Evolutionary conservation across 2,329 filamentous ascomycete genomes (phyloP), one percentile per base, ranked within the genome.

Genomic region (Neofusicoccum parvum): DNA sequence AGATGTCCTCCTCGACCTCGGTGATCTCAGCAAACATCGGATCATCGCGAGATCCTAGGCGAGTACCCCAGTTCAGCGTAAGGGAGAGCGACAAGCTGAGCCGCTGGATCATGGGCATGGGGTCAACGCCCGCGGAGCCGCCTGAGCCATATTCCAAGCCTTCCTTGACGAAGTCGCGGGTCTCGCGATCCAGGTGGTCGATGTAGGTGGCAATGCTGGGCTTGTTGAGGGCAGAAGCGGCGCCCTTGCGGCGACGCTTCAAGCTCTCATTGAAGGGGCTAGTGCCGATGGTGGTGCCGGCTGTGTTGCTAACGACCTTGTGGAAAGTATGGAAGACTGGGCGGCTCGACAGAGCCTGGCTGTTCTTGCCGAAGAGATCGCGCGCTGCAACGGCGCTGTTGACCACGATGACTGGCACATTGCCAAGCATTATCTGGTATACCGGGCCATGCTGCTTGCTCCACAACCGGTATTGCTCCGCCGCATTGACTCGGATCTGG

Each of bases 61-160:
- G 82, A 0, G 84, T 83, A 0, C 88, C 88, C 87, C 87, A 90
- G 72, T 90, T 90, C 15, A 90, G 77, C 0, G 88, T 90, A 32
- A 90, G 74, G 0, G 86, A 83, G 3, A 90, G 79, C n/a, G 85
- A 88, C 3, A 90, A 76, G 12, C 83, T 85, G 0, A 90, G 80
- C 0, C 88, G 84, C 70, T 90, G 88, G 51, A 90, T 89, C 84
- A 89, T 87, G 0, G 87, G 86, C 86, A 89, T 87, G 0, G 88
- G 87, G 65, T 90, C 86, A 0, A 90, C 83, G 0, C 85, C 80
- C 1, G 77, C 77, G 0, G 76, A 75, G 0, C 88, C 88, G 1
- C 79, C 81, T 6, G 83, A 77, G 3, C 88, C 88, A 67, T 88
- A 85, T 20, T 82, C 80, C 65, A 86, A 80, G 0, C 88, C 81